A percentile compares a stretch with the other conserved stretches of the same genome.
Evolutionary conservation across 306 rosid genomes (phyloP).

Genomic region (Lathyrus sativus): DNA sequence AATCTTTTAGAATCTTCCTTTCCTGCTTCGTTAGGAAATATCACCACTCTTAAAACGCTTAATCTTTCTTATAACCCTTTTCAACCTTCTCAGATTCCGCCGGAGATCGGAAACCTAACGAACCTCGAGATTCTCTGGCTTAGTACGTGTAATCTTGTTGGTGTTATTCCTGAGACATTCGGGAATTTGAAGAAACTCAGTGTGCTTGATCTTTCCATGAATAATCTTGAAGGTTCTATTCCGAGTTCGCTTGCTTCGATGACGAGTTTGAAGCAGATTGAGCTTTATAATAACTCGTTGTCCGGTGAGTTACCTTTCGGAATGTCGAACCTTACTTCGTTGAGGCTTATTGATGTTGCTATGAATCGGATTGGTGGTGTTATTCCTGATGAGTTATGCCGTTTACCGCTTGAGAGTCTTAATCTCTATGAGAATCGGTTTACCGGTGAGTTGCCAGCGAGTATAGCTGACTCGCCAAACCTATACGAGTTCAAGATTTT

Average conservation of each 20-base stretch:
- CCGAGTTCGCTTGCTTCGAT: constrained; percentile 58
- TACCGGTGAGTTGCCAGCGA: constrained; percentile 65
- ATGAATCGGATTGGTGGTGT: constrained; percentile 67
- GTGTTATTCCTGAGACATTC: constrained; percentile 68
- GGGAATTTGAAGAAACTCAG: constrained; percentile 52
- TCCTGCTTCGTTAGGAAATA: constrained; percentile 62
- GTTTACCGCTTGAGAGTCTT: constrained; percentile 65
- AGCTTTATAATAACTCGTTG: constrained; percentile 74
- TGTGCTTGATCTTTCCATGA: constrained; percentile 68
- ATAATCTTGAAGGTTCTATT: constrained; percentile 58
- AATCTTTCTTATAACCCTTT: constrained; percentile 86
- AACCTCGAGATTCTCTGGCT: constrained; percentile 74
- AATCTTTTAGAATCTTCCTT: constrained; percentile 62
- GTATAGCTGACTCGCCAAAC: constrained; percentile 59
- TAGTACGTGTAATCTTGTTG: constrained; percentile 60
- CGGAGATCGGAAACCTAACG: constrained; percentile 66
- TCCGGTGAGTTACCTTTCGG: constrained; percentile 71
- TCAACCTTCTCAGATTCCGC: constrained; percentile 59
- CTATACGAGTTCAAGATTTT: constrained; percentile 69
- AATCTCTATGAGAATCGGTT: constrained; percentile 75
- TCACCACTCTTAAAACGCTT: constrained; percentile 62
- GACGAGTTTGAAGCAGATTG: constrained; percentile 62
- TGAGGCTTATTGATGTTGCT: constrained; percentile 71
- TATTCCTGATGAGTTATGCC: constrained; percentile 70
- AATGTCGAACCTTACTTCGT: constrained; percentile 59